Base-by-base conservation (phyloP, 257 asterid genomes). In the Salvia miltiorrhiza region DNA sequence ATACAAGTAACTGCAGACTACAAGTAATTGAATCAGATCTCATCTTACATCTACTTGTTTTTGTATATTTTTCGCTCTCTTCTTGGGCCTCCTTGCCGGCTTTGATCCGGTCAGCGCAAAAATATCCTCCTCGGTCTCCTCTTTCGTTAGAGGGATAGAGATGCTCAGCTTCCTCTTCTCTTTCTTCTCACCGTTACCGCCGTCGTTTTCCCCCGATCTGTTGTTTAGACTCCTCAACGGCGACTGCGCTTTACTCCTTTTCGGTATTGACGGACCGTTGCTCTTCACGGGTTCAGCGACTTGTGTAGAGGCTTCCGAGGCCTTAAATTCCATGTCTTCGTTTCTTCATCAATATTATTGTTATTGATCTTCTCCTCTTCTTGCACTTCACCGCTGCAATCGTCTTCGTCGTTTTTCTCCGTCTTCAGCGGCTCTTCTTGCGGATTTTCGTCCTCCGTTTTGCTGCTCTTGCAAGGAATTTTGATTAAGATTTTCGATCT, bases 51-150 rank as follows among this genome's bases (percentile, higher is more conserved):
- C 93, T 28, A 88, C 63, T 49, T 75, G 83, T 72, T 77, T 86
- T 80, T 88, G 95, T 43, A 79, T 63, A 65, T 17, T 60, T 70
- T 80, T 88, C 4, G 86, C 77, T 75, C 93, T 86, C 82, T 90
- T 90, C 84, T 78, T 90, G 5, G 97, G 93, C 76, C 90, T 84
- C 77, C 90, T 86, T 9, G 84, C 69, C 33, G 89, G 94, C 79
- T 83, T 90, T 23, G 84, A 82, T 73, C 89, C 92, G 16, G 90
- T 75, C 76, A 90, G 52, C 17, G 86, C 71, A 64, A 80, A 83
- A 7, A 86, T 54, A 79, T 90, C 97, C 79, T 80, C 96, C 55
- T 90, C 95, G 21, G 86, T 90, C 74, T 90, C 95, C 40, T 77
- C 83, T 75, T 77, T 83, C 12, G 88, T 58, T 19, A 90, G 85